These are phyloP conservation scores for Uncinocarpus reesii DNA, from an alignment of 2,329 filamentous ascomycete genomes.

Conservation along the genomic window DNA sequence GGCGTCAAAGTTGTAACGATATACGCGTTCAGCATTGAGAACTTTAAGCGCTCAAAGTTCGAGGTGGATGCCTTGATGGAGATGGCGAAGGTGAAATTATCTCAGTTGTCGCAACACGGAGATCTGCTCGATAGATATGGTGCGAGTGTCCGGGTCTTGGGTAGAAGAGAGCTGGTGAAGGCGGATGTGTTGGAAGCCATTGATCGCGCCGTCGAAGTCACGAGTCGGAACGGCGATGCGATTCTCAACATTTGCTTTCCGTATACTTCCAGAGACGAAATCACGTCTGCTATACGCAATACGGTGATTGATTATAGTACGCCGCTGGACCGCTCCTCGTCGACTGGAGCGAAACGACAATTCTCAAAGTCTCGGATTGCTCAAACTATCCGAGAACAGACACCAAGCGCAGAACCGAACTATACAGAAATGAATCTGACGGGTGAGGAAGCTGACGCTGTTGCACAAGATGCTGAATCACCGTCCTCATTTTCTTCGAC, in stretches of 20 bases:
- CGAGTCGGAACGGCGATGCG: slow-evolving; percentile 69
- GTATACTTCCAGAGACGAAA: slow-evolving; percentile 92
- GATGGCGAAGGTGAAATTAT: slow-evolving; percentile 89
- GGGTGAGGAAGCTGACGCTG: slow-evolving; percentile 19
- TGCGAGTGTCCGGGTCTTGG: slow-evolving; percentile 73
- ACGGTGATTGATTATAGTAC: slow-evolving; percentile 80
- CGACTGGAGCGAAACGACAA: slow-evolving; percentile 44
- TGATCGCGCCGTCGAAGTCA: slow-evolving; percentile 75
- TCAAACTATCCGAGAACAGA: slow-evolving; percentile 65
- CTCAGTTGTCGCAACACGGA: slow-evolving; percentile 84
- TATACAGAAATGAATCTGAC: not conserved
- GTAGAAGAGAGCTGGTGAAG: slow-evolving; percentile 71
- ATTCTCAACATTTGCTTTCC: slow-evolving; percentile 94
- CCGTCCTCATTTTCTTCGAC: slow-evolving; percentile 34
- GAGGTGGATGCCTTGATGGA: slow-evolving; percentile 97
- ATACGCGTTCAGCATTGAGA: slow-evolving; percentile 98
- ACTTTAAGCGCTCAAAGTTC: slow-evolving; percentile 93
- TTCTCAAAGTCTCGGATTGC: slow-evolving; percentile 85
- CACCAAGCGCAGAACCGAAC: slow-evolving; percentile 43
- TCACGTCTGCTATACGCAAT: slow-evolving; percentile 75
- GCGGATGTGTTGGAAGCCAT: slow-evolving; percentile 82
- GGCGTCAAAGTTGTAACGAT: slow-evolving; percentile 95
- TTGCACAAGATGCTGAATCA: slow-evolving; percentile 19
- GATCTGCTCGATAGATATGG: slow-evolving; percentile 89
- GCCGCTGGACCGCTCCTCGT: slow-evolving; percentile 45